Percentiles rank a stretch among this genome's conserved stretches.
Evolutionary conservation across 305 asterid genomes (phyloP).

Genomic region (Fraxinus baroniana): DNA sequence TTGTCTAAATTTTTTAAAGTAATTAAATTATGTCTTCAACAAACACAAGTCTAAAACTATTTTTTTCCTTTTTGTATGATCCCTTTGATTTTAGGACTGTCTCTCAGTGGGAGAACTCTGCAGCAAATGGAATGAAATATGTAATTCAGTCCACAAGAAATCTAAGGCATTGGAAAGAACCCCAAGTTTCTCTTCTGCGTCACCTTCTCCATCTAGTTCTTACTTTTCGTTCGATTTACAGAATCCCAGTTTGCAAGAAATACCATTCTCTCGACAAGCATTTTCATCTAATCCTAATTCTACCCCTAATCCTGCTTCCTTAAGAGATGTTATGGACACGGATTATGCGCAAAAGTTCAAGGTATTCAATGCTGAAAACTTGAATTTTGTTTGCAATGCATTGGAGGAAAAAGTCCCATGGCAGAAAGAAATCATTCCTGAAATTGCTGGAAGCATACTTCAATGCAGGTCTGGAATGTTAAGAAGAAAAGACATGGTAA

Average conservation of each 20-base stretch:
- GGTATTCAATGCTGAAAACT: slow-evolving; percentile 63
- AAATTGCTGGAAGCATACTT: slow-evolving; percentile 58
- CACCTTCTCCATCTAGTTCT: slow-evolving; percentile 38
- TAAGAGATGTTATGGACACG: slow-evolving; percentile 57
- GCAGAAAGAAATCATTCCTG: slow-evolving; percentile 55
- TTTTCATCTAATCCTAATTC: slow-evolving; percentile 35
- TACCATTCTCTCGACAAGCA: neutral
- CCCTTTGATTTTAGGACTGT: slow-evolving; percentile 33
- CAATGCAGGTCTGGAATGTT: slow-evolving; percentile 73
- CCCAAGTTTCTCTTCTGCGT: slow-evolving; percentile 42
- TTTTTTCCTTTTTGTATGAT: neutral
- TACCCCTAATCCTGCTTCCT: slow-evolving; percentile 47
- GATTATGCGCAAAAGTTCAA: slow-evolving; percentile 53
- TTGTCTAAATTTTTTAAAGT: no score
- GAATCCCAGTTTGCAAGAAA: slow-evolving; percentile 22
- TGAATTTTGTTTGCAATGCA: slow-evolving; percentile 58
- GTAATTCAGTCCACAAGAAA: slow-evolving; percentile 49
- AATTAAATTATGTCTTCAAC: no score
- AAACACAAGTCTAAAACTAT: no score
- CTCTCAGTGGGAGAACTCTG: slow-evolving; percentile 38
- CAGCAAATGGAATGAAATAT: slow-evolving; percentile 63
- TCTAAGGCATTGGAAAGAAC: slow-evolving; percentile 34
- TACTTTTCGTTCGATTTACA: slow-evolving; percentile 39
- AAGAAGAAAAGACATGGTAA: slow-evolving; percentile 31
- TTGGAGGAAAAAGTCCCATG: slow-evolving; percentile 69